Conservation (phyloP, 2,329 filamentous ascomycete species). For the Dactylonectria estremocensis region DNA sequence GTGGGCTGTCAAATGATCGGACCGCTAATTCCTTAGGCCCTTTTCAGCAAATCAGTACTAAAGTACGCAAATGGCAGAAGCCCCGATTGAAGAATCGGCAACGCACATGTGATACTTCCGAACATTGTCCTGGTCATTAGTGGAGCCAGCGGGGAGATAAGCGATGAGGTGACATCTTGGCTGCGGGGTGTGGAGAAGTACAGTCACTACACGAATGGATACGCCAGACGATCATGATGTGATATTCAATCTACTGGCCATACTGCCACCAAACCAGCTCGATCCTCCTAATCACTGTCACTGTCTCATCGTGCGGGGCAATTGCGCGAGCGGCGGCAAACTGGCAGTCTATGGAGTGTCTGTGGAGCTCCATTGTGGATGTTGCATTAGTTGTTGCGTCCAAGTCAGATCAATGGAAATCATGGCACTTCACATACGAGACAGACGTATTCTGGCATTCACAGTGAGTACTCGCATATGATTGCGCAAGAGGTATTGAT, state of each 20-base stretch:
- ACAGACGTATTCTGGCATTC: slow-evolving; percentile 3
- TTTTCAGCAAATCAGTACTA: background rate
- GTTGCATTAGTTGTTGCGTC: background rate
- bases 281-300: background rate
- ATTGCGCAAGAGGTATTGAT: background rate
- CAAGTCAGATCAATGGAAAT: background rate
- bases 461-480: background rate
- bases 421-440: background rate
- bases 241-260: background rate
- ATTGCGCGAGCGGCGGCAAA: slow-evolving; percentile 1
- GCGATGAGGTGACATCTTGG: background rate
- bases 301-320: background rate
- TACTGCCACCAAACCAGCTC: slow-evolving; percentile 1
- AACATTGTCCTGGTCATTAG: background rate
- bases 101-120: slow-evolving; percentile 2
- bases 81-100: background rate
- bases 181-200: slow-evolving; percentile 1
- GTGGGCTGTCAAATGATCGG: slow-evolving; percentile 1
- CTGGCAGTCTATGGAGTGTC: background rate
- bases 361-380: background rate
- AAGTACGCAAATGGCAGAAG: no score
- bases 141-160: background rate
- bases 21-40: slow-evolving; percentile 1
- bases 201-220: slow-evolving; percentile 2
- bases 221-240: slow-evolving; percentile 1